Conservation (phyloP, 305 asterid species). For the Fraxinus ornus region DNA sequence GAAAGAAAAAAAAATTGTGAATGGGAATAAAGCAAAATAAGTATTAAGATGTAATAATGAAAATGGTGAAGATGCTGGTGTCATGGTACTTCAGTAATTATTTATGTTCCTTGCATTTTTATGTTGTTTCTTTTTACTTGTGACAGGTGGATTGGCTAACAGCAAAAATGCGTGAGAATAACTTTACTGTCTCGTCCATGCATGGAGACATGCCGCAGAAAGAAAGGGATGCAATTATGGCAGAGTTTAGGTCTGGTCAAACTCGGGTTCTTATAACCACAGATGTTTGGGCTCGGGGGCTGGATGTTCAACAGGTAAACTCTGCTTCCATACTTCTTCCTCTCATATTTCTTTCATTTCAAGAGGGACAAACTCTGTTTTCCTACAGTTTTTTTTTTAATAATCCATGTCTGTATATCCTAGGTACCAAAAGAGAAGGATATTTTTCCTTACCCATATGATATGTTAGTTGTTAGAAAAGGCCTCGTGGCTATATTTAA, state of each 20-base stretch:
- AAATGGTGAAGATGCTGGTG: neutral
- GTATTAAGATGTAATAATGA: neutral
- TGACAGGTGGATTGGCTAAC: conserved; percentile 82
- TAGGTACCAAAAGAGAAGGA: neutral
- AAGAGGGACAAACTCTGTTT: neutral
- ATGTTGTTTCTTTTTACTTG: conserved; percentile 8
- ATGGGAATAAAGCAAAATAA: neutral
- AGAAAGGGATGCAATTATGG: conserved; percentile 93
- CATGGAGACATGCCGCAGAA: conserved; percentile 99
- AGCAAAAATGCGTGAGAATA: conserved; percentile 86
- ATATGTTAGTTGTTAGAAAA: neutral
- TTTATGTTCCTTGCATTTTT: neutral
- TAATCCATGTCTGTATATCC: neutral
- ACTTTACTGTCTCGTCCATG: conserved; percentile 93
- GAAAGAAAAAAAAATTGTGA: neutral
- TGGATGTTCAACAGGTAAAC: conserved; percentile 95
- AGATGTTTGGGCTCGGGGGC: conserved; percentile 98
- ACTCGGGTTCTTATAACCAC: conserved; percentile 96
- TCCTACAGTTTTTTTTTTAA: neutral
- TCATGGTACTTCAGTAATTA: neutral
- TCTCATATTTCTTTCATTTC: neutral
- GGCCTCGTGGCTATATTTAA: neutral
- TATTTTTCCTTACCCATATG: neutral
- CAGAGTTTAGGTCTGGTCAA: conserved; percentile 72
- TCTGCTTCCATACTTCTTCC: neutral